These are phyloP conservation scores for Lyophyllum decastes DNA, from an alignment of 768 basidiomycete genomes.

Conservation along the genomic window DNA sequence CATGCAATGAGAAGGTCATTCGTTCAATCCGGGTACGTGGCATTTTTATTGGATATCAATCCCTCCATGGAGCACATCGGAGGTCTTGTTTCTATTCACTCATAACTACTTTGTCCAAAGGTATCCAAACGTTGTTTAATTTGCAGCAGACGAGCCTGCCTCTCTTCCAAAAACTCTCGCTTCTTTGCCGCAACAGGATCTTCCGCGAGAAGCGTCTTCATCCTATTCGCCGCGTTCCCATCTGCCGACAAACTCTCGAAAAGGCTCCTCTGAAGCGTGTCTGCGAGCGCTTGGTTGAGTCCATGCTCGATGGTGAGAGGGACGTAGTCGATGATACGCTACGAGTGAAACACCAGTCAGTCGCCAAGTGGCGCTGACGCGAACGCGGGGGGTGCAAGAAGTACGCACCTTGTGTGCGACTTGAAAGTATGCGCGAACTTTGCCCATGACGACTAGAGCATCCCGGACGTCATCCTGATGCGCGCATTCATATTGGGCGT, in stretches of 20 bases:
- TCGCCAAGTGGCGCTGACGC: not conserved
- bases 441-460: conserved; percentile 54
- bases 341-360: not conserved
- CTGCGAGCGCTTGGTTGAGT: conserved; percentile 40
- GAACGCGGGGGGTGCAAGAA: no score
- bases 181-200: conserved; percentile 33
- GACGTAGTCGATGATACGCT: conserved; percentile 59
- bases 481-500: not conserved
- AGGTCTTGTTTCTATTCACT: no score
- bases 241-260: conserved; percentile 25
- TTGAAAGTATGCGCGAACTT: conserved; percentile 57
- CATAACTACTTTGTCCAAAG: not conserved
- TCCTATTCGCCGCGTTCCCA: conserved; percentile 9
- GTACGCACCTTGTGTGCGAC: conserved; percentile 50
- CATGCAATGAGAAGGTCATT: conserved; percentile 33
- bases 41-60: conserved; percentile 21
- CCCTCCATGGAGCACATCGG: not conserved
- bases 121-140: conserved; percentile 35
- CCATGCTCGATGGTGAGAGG: conserved; percentile 50
- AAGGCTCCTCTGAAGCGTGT: conserved; percentile 35
- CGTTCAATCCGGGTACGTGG: conserved; percentile 48
- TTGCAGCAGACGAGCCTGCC: conserved; percentile 17
- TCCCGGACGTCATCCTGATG: conserved; percentile 30
- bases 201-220: conserved; percentile 38
- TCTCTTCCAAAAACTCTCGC: conserved; percentile 30